phyloP scores from a whole-genome alignment of 805 yeast species.

The Ascoidea asiatica region DNA sequence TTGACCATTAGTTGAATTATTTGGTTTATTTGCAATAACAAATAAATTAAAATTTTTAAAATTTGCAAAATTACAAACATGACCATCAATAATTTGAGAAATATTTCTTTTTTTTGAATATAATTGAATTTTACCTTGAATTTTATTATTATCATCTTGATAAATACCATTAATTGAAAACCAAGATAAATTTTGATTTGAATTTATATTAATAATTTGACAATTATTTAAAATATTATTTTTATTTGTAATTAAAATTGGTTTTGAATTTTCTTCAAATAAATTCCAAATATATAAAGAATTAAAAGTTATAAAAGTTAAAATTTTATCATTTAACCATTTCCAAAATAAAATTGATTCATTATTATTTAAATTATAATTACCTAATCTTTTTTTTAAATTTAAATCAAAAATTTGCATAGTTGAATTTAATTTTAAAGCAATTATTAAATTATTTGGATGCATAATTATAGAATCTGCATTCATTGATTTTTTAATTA shows the following conservation, averaged over 20 bases:
- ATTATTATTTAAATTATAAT: conserved; percentile 61
- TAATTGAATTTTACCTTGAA: conserved; percentile 93
- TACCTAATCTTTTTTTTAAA: conserved; percentile 78
- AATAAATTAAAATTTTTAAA: conserved; percentile 76
- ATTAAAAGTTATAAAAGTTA: conserved; percentile 78
- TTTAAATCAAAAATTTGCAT: conserved; percentile 90
- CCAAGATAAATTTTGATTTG: conserved; percentile 78
- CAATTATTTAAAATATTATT: conserved; percentile 66
- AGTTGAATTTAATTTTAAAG: conserved; percentile 92
- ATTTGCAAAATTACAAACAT: conserved; percentile 81
- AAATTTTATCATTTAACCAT: conserved; percentile 62
- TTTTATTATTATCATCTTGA: conserved; percentile 86
- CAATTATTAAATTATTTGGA: conserved; percentile 78
- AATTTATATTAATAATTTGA: conserved; percentile 83
- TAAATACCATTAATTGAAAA: conserved; percentile 91
- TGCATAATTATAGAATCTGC: conserved; percentile 98
- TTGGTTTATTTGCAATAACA: conserved; percentile 72
- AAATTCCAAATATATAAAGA: conserved; percentile 72
- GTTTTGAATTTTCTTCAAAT: conserved; percentile 65
- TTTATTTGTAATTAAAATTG: conserved; percentile 67
- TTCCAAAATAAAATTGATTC: conserved; percentile 72
- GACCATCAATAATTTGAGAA: conserved; percentile 96
- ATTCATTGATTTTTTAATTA: conserved; percentile 75
- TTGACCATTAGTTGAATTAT: conserved; percentile 50
- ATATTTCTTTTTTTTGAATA: conserved; percentile 80